Evolutionary conservation across 176 grass and related monocot species (phyloP).

Genomic region (Dendrocalamus sinicus): DNA sequence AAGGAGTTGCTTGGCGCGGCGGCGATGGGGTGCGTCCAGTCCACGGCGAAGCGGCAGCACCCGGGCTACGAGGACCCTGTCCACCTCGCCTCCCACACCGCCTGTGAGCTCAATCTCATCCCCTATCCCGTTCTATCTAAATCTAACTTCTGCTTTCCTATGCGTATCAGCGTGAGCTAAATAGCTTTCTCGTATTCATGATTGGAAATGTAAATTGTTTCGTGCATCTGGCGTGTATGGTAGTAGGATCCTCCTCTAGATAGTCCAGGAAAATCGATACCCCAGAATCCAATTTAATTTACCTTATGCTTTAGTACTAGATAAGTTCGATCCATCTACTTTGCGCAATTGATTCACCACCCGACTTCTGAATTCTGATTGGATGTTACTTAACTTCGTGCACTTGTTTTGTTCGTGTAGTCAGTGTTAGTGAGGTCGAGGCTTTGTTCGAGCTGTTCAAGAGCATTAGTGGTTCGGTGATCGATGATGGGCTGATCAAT

Average conservation of each 20-base stretch:
- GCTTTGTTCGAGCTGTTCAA: slow-evolving; percentile 95
- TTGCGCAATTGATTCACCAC: background rate
- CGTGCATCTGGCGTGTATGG: background rate
- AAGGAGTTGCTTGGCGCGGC: background rate
- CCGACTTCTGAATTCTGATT: background rate
- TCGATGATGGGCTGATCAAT: slow-evolving; percentile 91
- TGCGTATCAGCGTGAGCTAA: background rate
- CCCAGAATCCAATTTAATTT: background rate
- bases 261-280: background rate
- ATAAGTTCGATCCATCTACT: background rate
- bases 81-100: slow-evolving; percentile 74
- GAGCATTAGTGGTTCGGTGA: slow-evolving; percentile 89
- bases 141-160: background rate
- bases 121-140: background rate
- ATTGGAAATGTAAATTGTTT: slow-evolving; percentile 17
- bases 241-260: background rate
- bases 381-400: slow-evolving; percentile 7
- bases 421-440: slow-evolving; percentile 92
- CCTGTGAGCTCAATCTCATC: slow-evolving; percentile 59
- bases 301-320: background rate
- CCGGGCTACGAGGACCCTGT: slow-evolving; percentile 89
- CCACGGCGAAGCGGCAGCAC: slow-evolving; percentile 66
- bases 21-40: slow-evolving; percentile 73
- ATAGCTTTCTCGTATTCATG: background rate
- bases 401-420: slow-evolving; percentile 41